phyloP scores from a whole-genome alignment of 2,329 filamentous ascomycete species.

The Phyllosticta paracitricarpa region DNA sequence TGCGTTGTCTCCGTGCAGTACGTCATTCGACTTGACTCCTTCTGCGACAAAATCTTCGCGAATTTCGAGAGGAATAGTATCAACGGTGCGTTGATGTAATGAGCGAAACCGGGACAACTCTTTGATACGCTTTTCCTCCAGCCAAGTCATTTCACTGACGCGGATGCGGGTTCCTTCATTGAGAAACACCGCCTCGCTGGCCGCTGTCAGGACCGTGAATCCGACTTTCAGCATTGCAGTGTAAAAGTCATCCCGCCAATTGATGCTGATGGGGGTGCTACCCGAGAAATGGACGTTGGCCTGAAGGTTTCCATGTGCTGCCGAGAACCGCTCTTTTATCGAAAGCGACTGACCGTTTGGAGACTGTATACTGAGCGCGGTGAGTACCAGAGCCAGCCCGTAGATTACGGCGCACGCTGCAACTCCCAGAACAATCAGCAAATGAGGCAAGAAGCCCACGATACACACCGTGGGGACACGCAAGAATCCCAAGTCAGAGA shows the following conservation, averaged over 20 bases:
- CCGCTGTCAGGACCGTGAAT: constrained; percentile 81
- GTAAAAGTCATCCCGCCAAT: constrained; percentile 90
- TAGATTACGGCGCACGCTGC: constrained; percentile 69
- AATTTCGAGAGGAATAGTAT: constrained; percentile 33
- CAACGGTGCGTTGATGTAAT: constrained; percentile 26
- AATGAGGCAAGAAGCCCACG: constrained; percentile 86
- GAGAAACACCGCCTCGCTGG: constrained; percentile 89
- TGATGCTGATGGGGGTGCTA: constrained; percentile 57
- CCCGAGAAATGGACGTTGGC: constrained; percentile 75
- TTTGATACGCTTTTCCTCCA: constrained; percentile 75
- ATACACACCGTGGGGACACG: constrained; percentile 92
- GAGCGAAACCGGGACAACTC: constrained; percentile 54
- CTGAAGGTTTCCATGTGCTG: constrained; percentile 82
- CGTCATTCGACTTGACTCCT: constrained; percentile 23
- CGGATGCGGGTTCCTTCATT: constrained; percentile 76
- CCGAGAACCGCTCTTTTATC: constrained; percentile 50
- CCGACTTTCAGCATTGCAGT: constrained; percentile 78
- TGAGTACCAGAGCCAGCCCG: constrained; percentile 61
- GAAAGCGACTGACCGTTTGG: constrained; percentile 36
- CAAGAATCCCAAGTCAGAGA: constrained; percentile 55
- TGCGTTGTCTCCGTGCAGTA: constrained; percentile 23
- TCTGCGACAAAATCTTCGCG: constrained; percentile 30
- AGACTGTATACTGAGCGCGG: constrained; percentile 55
- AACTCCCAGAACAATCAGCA: constrained; percentile 78
- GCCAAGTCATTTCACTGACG: constrained; percentile 71